These are phyloP conservation scores for Medicago arabica DNA, from an alignment of 306 rosid genomes.

Conservation along the genomic window DNA sequence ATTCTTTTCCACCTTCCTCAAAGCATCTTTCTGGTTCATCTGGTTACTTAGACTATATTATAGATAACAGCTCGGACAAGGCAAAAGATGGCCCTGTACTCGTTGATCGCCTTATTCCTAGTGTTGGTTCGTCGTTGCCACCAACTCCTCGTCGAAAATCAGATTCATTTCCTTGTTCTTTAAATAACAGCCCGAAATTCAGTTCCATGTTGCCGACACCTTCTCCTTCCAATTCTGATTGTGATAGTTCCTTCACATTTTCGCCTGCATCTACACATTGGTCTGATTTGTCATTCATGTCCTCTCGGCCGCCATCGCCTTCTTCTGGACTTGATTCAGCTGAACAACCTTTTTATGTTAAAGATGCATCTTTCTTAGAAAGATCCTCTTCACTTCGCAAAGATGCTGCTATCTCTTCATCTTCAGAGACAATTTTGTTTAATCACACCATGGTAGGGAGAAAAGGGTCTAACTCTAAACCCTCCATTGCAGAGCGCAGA, in stretches of 20 bases:
- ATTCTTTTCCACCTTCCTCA: slow-evolving; percentile 46
- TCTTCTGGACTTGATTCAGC: slow-evolving; percentile 71
- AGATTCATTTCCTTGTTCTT: slow-evolving; percentile 64
- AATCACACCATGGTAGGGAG: slow-evolving; percentile 40
- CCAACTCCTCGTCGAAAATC: slow-evolving; percentile 55
- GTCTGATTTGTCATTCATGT: slow-evolving; percentile 77
- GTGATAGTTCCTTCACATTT: slow-evolving; percentile 72
- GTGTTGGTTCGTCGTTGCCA: slow-evolving; percentile 51
- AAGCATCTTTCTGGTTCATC: slow-evolving; percentile 62
- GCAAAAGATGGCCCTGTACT: slow-evolving; percentile 38
- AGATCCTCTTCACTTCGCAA: slow-evolving; percentile 46
- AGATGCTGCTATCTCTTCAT: slow-evolving; percentile 49
- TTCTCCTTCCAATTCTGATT: slow-evolving; percentile 86
- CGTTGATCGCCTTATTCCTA: slow-evolving; percentile 44
- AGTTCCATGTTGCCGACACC: slow-evolving; percentile 69
- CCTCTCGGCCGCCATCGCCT: slow-evolving; percentile 83
- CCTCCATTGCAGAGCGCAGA: slow-evolving; percentile 91
- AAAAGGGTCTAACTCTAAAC: slow-evolving; percentile 48
- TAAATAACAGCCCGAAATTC: slow-evolving; percentile 55
- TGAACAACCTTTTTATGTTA: slow-evolving; percentile 54
- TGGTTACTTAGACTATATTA: slow-evolving; percentile 62
- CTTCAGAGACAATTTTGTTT: slow-evolving; percentile 51
- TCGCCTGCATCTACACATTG: slow-evolving; percentile 89
- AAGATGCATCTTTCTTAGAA: slow-evolving; percentile 50
- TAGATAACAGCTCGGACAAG: slow-evolving; percentile 34